Conservation (phyloP, 148 eudicot species). For the Mesembryanthemum crystallinum region DNA sequence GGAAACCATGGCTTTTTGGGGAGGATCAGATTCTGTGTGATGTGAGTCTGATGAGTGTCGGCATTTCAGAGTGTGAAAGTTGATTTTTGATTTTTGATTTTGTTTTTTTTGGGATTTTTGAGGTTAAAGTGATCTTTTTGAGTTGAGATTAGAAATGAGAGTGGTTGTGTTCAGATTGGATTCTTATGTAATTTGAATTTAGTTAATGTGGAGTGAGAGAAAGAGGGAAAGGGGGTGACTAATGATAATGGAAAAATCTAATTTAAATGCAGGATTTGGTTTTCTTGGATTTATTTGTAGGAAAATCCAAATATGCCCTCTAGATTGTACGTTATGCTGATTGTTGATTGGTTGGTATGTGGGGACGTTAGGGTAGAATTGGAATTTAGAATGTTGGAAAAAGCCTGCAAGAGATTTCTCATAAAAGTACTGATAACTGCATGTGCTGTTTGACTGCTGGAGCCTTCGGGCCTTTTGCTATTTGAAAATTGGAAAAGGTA, state of each 20-base stretch:
- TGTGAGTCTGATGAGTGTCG: not conserved
- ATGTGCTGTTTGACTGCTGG: not conserved
- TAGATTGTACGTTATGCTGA: not conserved
- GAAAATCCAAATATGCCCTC: not conserved
- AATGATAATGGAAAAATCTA: not conserved
- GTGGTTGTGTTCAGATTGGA: constrained; percentile 3
- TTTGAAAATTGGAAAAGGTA: not conserved
- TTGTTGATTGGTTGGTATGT: no score
- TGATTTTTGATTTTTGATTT: not conserved
- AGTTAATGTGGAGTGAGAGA: not conserved
- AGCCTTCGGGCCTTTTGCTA: not conserved
- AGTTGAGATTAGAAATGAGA: not conserved
- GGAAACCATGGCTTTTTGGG: not conserved
- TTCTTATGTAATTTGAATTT: not conserved
- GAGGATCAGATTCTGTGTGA: constrained; percentile 3
- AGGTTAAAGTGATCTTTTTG: not conserved
- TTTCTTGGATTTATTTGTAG: not conserved
- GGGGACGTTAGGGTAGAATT: not conserved
- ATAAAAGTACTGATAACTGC: not conserved
- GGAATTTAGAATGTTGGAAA: not conserved
- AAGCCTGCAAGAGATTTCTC: not conserved
- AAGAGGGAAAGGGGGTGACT: not conserved
- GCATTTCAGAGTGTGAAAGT: not conserved
- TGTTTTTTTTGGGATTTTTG: not conserved
- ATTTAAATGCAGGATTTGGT: not conserved